These are phyloP conservation scores for Prunus yedoensis DNA, from an alignment of 331 rosid genomes.

Conservation along the genomic window DNA sequence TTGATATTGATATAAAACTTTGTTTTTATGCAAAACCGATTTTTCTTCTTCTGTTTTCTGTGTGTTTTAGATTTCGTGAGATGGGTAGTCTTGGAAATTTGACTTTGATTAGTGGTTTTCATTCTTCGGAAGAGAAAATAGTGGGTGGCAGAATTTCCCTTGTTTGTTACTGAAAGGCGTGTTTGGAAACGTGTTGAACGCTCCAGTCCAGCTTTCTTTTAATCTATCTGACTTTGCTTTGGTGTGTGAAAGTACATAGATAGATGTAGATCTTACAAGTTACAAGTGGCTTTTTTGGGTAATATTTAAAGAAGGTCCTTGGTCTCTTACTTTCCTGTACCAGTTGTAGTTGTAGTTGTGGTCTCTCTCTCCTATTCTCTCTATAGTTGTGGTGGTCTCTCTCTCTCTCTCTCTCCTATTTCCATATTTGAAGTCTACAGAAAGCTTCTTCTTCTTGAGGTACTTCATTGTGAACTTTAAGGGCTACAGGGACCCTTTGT, in stretches of 20 bases:
- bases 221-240: constrained; percentile 24
- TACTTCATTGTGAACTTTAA: too few relatives aligned
- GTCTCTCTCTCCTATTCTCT: not conserved
- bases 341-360: not conserved
- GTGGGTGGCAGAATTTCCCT: constrained; percentile 17
- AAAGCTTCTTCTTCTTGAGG: too few relatives aligned
- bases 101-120: not conserved
- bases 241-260: not conserved
- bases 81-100: not conserved
- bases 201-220: not conserved
- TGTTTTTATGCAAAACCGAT: not conserved
- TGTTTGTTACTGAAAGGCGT: constrained; percentile 18
- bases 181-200: constrained; percentile 20
- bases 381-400: not conserved
- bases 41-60: not conserved
- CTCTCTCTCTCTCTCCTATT: too few relatives aligned
- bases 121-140: not conserved
- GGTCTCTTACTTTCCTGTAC: constrained; percentile 8
- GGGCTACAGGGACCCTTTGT: too few relatives aligned
- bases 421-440: too few relatives aligned
- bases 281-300: constrained; percentile 1
- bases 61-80: not conserved
- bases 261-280: not conserved
- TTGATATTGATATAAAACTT: not conserved
- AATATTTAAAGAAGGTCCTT: constrained; percentile 4